Evolutionary conservation across 129 eudicot genomes (phyloP), one percentile per base, ranked within the genome.

Genomic region (Arctium minus): DNA sequence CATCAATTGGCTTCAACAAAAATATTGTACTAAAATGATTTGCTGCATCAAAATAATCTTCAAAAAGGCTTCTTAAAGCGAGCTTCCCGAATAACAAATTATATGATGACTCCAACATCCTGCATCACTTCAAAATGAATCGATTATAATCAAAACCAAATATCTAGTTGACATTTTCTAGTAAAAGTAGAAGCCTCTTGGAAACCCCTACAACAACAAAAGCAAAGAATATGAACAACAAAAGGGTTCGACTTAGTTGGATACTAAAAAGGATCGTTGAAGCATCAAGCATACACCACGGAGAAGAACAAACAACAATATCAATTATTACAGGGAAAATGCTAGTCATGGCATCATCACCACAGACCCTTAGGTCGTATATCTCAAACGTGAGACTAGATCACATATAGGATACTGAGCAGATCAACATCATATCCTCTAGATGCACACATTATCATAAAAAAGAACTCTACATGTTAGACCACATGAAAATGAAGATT

Each of bases 41-140:
- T 13, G 97, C 93, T 83, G 85, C 93, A 84, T 92, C 97, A 82
- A 94, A 94, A 80, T 94, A 94, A 87, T 94, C 98, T 73, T 94
- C 94, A 78, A 91, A 94, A 4, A 94, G 91, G 76, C 98, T 89
- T 86, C 77, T 92, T 89, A 91, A 76, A 1, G 97, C 92, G 44
- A 92, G 90, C 87, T 94, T 94, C 81, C 98, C 98, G 76, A 94
- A 94, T 88, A 94, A 85, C 82, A 94, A 62, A 79, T 92, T 89
- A 83, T 94, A 94, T n/a, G 98, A 92, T 30, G 98, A 90, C 83
- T 95, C 98, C 90, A 95, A 84, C 98, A 95, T 95, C 90, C 98
- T 95, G 90, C 94, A 87, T 77, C 82, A 82, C 82, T 31, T 71
- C 31, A 42, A 79, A 74, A 74, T n/a, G 62, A 79, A 46, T n/a